Evolutionary conservation across 768 basidiomycete genomes (phyloP).

Genomic region (Lactarius vividus): DNA sequence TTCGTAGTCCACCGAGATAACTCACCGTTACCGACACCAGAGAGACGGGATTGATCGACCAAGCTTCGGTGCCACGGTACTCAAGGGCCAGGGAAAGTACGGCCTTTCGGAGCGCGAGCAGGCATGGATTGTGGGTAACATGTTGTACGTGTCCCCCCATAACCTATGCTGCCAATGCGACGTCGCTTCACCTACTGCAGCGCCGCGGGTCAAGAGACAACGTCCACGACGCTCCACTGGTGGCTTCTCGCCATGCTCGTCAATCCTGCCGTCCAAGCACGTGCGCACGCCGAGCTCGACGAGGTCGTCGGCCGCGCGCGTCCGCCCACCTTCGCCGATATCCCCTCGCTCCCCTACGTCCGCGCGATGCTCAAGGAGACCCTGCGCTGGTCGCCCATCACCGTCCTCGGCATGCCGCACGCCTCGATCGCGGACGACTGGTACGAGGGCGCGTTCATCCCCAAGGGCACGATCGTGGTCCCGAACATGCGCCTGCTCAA

Average conservation of each 20-base stretch:
- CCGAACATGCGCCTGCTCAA: constrained; percentile 4
- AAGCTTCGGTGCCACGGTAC: constrained; percentile 10
- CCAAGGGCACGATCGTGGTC: background rate
- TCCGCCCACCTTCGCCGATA: constrained; percentile 38
- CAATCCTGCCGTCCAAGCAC: constrained; percentile 38
- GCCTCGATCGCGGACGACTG: background rate
- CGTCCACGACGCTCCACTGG: constrained; percentile 30
- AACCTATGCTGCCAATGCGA: background rate
- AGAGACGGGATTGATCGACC: constrained; percentile 7
- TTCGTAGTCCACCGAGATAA: background rate
- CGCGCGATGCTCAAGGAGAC: constrained; percentile 38
- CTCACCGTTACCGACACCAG: background rate
- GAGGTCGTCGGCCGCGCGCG: constrained; percentile 35
- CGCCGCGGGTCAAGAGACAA: constrained; percentile 1
- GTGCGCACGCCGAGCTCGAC: constrained; percentile 45
- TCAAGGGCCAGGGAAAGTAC: constrained; percentile 2
- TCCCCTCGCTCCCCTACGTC: constrained; percentile 37
- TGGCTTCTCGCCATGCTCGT: constrained; percentile 43
- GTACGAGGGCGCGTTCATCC: background rate
- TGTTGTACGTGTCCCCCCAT: constrained; percentile 20
- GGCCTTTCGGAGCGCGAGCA: constrained; percentile 17
- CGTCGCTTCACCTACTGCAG: background rate
- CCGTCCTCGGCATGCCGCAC: constrained; percentile 29
- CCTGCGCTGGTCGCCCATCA: constrained; percentile 31
- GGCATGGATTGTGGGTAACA: constrained; percentile 24